Conservation (phyloP, 2,329 filamentous ascomycete species). For the Thielaviopsis punctulata region DNA sequence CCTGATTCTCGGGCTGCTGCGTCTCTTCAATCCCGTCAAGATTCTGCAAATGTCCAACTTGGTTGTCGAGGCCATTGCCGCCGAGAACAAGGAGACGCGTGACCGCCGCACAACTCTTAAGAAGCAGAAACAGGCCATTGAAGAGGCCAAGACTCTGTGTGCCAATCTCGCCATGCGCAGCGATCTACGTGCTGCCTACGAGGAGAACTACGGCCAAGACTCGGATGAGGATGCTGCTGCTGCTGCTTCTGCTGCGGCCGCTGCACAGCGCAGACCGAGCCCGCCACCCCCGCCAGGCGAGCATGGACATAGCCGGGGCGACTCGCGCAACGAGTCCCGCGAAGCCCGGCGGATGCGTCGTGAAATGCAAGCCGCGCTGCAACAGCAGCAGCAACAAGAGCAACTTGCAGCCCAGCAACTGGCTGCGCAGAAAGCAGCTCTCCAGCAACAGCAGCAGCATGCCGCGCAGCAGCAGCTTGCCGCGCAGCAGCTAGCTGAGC, state of each 20-base stretch:
- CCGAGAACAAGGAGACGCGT: slow-evolving; percentile 35
- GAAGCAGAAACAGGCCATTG: slow-evolving; percentile 31
- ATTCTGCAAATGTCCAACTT: slow-evolving; percentile 29
- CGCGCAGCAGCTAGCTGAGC: not conserved
- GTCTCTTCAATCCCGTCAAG: slow-evolving; percentile 34
- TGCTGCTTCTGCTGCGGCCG: not conserved
- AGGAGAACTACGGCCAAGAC: slow-evolving; percentile 13
- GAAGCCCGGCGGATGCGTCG: not conserved
- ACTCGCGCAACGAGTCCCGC: not conserved
- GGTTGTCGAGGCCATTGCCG: slow-evolving; percentile 31
- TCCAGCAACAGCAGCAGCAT: slow-evolving; percentile 3
- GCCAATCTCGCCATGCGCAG: slow-evolving; percentile 35
- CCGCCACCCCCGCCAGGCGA: not conserved
- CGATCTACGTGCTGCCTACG: slow-evolving; percentile 25
- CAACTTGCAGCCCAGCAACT: slow-evolving; percentile 2
- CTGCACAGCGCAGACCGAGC: slow-evolving; percentile 1
- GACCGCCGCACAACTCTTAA: slow-evolving; percentile 31
- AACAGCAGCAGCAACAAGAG: slow-evolving; percentile 3
- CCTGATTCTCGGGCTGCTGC: slow-evolving; percentile 32
- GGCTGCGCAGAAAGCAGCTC: not conserved
- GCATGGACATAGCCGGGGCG: not conserved
- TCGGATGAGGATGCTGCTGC: slow-evolving; percentile 9
- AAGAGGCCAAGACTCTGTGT: slow-evolving; percentile 32
- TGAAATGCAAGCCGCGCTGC: not conserved
- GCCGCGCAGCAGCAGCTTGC: slow-evolving; percentile 4